Evolutionary conservation across 805 yeast genomes (phyloP).

Genomic region (Ogataea zsoltii): DNA sequence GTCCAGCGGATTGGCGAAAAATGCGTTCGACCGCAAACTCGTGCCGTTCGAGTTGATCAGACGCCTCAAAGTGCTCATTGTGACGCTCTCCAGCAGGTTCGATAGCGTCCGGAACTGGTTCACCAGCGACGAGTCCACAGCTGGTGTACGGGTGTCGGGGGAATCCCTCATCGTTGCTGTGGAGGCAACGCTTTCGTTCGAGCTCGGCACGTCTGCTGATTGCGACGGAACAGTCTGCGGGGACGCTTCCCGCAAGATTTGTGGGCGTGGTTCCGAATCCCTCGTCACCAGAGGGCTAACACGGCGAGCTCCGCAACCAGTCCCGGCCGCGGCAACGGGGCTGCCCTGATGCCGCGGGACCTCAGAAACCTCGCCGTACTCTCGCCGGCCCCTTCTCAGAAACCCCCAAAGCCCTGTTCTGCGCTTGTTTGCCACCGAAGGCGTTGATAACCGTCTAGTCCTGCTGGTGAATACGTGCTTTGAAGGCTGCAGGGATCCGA

Average conservation of each 20-base stretch:
- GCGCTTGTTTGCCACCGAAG: constrained; percentile 10
- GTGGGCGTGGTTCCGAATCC: too few relatives aligned
- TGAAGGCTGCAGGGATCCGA: neutral
- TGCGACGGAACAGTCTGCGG: too few relatives aligned
- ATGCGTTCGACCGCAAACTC: neutral
- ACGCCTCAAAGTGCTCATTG: constrained; percentile 28
- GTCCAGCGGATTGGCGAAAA: constrained; percentile 6
- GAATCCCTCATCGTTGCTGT: too few relatives aligned
- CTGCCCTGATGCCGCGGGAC: too few relatives aligned
- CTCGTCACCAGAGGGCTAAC: too few relatives aligned
- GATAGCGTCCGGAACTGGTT: constrained; percentile 31
- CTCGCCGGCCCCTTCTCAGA: constrained; percentile 8
- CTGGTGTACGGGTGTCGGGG: neutral
- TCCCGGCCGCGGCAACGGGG: too few relatives aligned
- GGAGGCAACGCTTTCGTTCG: neutral
- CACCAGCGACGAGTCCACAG: constrained; percentile 16
- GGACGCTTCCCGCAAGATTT: constrained; percentile 7
- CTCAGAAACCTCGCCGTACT: neutral
- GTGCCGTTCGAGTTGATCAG: constrained; percentile 17
- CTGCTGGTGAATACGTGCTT: constrained; percentile 3
- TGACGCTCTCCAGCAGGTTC: constrained; percentile 27
- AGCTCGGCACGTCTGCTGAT: too few relatives aligned
- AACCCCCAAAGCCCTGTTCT: constrained; percentile 12
- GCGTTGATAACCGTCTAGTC: constrained; percentile 19
- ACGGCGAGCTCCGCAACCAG: too few relatives aligned